A percentile compares a stretch with the other conserved stretches of the same genome.
phyloP scores from a whole-genome alignment of 257 asterid genomes.

The Primulina eburnea region DNA sequence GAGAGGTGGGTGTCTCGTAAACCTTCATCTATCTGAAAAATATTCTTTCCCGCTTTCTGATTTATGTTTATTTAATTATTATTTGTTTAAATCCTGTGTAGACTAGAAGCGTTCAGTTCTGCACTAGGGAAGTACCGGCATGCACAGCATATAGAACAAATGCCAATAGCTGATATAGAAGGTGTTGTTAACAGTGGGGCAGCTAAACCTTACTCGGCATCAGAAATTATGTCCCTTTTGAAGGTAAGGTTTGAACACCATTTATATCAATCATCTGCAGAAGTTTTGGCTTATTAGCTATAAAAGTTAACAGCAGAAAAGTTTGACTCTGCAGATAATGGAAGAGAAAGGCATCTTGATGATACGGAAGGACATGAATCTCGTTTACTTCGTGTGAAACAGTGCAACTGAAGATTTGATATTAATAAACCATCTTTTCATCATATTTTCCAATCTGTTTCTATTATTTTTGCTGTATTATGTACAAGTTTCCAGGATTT shows the following conservation, averaged over 20 bases:
- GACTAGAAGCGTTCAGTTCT: conserved; percentile 66
- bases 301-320: conserved; percentile 8
- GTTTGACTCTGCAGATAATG: conserved; percentile 51
- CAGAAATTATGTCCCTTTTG: conserved; percentile 60
- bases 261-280: neutral
- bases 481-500: neutral
- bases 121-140: conserved; percentile 69
- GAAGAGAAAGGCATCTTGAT: conserved; percentile 50
- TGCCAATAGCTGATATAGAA: conserved; percentile 65
- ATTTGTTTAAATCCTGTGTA: conserved; percentile 23
- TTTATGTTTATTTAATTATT: neutral
- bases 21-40: conserved; percentile 12
- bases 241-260: conserved; percentile 47
- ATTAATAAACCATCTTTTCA: neutral
- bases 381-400: conserved; percentile 31
- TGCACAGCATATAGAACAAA: conserved; percentile 67
- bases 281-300: neutral
- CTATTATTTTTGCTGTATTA: neutral
- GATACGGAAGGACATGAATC: conserved; percentile 42
- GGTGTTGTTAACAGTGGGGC: conserved; percentile 67
- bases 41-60: conserved; percentile 9
- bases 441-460: neutral
- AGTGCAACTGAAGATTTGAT: neutral
- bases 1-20: conserved; percentile 47
- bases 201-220: conserved; percentile 50